Conservation (phyloP, 345 rosid species). For the Gossypium herbaceum region DNA sequence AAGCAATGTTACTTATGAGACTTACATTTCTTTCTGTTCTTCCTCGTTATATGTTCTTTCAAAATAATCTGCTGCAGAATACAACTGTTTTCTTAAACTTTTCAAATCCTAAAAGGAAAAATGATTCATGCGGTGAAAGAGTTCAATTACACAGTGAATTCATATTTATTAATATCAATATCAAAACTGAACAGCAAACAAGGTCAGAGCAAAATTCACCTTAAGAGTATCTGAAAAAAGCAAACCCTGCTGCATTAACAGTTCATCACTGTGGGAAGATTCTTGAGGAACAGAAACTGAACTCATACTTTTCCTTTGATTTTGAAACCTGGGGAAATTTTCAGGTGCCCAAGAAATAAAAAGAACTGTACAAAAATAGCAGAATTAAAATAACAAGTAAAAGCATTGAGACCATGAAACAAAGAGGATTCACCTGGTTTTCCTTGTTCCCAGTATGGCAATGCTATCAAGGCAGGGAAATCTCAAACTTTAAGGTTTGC, state of each 20-base stretch:
- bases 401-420: background rate
- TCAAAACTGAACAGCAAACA: background rate
- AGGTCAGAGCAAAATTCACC: slow-evolving; percentile 31
- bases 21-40: slow-evolving; percentile 65
- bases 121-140: background rate
- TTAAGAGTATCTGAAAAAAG: slow-evolving; percentile 62
- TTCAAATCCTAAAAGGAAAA: slow-evolving; percentile 57
- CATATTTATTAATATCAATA: background rate
- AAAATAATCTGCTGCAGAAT: slow-evolving; percentile 83
- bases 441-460: background rate
- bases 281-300: slow-evolving; percentile 36
- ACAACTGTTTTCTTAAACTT: slow-evolving; percentile 64
- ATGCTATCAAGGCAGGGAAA: background rate
- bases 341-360: background rate
- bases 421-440: slow-evolving; percentile 1
- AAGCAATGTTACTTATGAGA: background rate
- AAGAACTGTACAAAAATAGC: background rate
- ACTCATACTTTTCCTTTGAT: slow-evolving; percentile 28
- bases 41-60: slow-evolving; percentile 57
- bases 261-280: slow-evolving; percentile 58
- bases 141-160: background rate
- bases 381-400: background rate
- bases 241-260: slow-evolving; percentile 65
- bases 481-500: background rate
- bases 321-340: slow-evolving; percentile 2